Conservation (phyloP, 192 early-diverging fungal genomes). For the Rhizophagus sp. region DNA sequence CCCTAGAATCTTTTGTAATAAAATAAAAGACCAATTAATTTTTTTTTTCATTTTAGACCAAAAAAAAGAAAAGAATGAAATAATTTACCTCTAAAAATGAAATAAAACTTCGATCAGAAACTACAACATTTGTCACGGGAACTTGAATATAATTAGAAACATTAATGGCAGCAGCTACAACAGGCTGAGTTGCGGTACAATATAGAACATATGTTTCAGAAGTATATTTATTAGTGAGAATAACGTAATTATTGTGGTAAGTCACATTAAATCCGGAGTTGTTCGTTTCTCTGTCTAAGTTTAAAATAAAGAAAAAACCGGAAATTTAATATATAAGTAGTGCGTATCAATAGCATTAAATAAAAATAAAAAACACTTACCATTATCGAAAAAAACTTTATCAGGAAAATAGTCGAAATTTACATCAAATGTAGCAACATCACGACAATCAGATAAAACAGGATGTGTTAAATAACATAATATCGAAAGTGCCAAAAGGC, state of each 20-base stretch:
- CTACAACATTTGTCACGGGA: constrained; percentile 13
- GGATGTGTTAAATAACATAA: background rate
- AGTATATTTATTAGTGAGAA: background rate
- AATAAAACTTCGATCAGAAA: background rate
- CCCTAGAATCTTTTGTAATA: constrained; percentile 11
- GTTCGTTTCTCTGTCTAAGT: background rate
- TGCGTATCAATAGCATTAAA: background rate
- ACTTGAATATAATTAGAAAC: background rate
- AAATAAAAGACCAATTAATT: background rate
- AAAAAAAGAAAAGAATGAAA: background rate
- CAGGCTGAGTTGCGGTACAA: background rate
- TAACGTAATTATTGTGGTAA: background rate
- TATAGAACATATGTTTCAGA: constrained; percentile 10
- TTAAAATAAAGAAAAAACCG: background rate
- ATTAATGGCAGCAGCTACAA: too few species aligned
- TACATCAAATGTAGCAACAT: background rate
- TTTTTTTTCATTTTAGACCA: background rate
- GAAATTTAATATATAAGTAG: too few species aligned
- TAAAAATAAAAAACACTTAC: background rate
- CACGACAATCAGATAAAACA: background rate
- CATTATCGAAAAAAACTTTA: background rate
- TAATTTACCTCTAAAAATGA: constrained; percentile 19
- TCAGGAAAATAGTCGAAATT: background rate
- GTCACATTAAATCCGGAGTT: background rate
- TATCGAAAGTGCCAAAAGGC: background rate